Percentiles rank a stretch among this genome's conserved stretches.
These are phyloP conservation scores for Nicotiana rustica DNA, from an alignment of 305 asterid species.

Conservation along the genomic window DNA sequence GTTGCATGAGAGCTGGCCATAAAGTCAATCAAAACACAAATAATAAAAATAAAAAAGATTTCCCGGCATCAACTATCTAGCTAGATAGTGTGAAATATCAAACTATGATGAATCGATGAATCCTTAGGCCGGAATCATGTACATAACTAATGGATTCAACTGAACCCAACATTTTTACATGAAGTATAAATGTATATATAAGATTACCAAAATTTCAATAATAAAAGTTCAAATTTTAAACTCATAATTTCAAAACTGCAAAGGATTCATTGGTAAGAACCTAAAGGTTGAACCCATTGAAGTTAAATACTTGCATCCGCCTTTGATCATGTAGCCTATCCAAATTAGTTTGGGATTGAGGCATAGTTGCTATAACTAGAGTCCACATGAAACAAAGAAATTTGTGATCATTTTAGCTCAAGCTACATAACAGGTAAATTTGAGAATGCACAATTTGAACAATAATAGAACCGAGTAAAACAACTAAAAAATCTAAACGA, in stretches of 20 bases:
- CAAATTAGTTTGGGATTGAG: slow-evolving; percentile 10
- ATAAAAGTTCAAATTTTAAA: too few relatives aligned
- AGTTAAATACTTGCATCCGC: too few relatives aligned
- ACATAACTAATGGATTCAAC: too few relatives aligned
- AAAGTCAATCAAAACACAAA: background rate
- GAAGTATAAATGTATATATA: background rate
- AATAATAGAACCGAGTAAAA: background rate
- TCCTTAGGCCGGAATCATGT: background rate
- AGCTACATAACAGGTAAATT: background rate
- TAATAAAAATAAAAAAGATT: background rate
- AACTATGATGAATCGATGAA: background rate
- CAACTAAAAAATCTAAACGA: background rate
- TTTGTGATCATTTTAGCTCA: background rate
- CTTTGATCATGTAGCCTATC: background rate
- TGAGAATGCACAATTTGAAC: background rate
- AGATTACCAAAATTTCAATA: too few relatives aligned
- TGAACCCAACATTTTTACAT: too few relatives aligned
- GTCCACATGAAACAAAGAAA: background rate
- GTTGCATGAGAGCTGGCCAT: background rate
- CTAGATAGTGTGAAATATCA: background rate
- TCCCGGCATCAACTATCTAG: background rate
- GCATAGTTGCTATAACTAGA: background rate
- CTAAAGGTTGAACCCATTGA: too few relatives aligned
- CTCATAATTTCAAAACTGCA: too few relatives aligned
- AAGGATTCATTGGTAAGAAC: too few relatives aligned